Evolutionary conservation across 345 rosid genomes (phyloP).

Genomic region (Brassica nigra): DNA sequence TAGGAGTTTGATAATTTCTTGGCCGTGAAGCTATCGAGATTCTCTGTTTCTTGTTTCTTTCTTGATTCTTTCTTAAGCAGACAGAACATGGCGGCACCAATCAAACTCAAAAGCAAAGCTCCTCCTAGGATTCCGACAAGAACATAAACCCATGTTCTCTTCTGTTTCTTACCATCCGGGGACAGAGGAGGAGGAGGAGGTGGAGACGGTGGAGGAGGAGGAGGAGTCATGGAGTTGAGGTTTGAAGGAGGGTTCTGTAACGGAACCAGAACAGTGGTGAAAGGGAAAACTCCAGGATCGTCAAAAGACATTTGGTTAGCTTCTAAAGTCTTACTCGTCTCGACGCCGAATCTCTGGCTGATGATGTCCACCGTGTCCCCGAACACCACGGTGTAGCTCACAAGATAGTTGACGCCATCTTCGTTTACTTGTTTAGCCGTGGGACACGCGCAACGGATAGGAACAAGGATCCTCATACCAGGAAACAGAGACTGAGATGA

Average conservation of each 20-base stretch:
- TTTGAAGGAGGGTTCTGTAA: constrained; percentile 43
- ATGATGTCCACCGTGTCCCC: constrained; percentile 40
- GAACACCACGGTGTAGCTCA: constrained; percentile 47
- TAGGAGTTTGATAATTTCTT: constrained; percentile 32
- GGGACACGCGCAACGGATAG: constrained; percentile 71
- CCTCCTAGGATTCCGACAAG: constrained; percentile 57
- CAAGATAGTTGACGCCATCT: constrained; percentile 46
- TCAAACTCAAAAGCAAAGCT: constrained; percentile 35
- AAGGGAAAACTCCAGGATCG: constrained; percentile 40
- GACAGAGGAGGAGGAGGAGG: constrained; percentile 38
- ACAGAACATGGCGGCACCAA: constrained; percentile 43
- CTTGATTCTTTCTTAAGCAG: constrained; percentile 32
- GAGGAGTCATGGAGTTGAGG: constrained; percentile 40
- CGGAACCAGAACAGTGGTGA: constrained; percentile 61
- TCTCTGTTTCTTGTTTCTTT: constrained; percentile 25
- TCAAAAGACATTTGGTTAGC: constrained; percentile 47
- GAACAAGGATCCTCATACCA: constrained; percentile 52
- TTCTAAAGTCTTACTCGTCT: constrained; percentile 36
- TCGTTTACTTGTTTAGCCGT: constrained; percentile 48
- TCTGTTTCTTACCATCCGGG: constrained; percentile 34
- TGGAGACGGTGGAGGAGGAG: constrained; percentile 37
- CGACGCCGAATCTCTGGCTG: constrained; percentile 48
- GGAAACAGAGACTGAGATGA: constrained; percentile 22
- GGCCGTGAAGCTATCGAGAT: constrained; percentile 41
- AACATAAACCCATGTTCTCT: constrained; percentile 60